A percentile compares a stretch with the other conserved stretches of the same genome.
phyloP scores from a whole-genome alignment of 345 rosid genomes.

The Linum trigynum region DNA sequence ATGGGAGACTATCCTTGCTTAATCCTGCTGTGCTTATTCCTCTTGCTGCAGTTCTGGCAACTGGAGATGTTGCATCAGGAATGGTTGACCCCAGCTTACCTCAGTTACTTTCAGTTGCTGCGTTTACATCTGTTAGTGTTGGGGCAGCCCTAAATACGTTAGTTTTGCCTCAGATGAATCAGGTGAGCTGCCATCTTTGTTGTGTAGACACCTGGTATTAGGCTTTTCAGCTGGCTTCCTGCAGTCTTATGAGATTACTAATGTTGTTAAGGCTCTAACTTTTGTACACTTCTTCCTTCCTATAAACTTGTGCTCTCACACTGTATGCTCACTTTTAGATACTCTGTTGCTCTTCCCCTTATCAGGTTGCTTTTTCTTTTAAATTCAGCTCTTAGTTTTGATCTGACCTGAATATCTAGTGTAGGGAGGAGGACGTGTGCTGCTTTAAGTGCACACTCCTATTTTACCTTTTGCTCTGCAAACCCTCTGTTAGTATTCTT shows the following conservation, averaged over 20 bases:
- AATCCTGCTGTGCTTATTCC: conserved; percentile 57
- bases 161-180: conserved; percentile 59
- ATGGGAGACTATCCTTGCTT: conserved; percentile 46
- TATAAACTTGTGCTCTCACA: no score
- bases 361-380: no score
- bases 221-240: neutral
- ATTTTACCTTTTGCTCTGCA: no score
- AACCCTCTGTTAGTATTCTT: no score
- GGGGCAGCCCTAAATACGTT: conserved; percentile 63
- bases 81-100: conserved; percentile 82
- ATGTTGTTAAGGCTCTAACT: no score
- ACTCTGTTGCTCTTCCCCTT: no score
- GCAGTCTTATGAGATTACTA: neutral
- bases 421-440: no score
- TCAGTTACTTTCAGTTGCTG: conserved; percentile 66
- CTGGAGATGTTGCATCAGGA: conserved; percentile 90
- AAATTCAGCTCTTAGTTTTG: no score
- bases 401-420: no score
- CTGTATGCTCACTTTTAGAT: no score
- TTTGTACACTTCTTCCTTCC: no score
- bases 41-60: conserved; percentile 61
- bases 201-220: neutral
- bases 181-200: conserved; percentile 29
- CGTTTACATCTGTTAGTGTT: conserved; percentile 55
- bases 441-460: no score